Conservation (phyloP, 768 basidiomycete species). For the Rhizopogon rudus region DNA sequence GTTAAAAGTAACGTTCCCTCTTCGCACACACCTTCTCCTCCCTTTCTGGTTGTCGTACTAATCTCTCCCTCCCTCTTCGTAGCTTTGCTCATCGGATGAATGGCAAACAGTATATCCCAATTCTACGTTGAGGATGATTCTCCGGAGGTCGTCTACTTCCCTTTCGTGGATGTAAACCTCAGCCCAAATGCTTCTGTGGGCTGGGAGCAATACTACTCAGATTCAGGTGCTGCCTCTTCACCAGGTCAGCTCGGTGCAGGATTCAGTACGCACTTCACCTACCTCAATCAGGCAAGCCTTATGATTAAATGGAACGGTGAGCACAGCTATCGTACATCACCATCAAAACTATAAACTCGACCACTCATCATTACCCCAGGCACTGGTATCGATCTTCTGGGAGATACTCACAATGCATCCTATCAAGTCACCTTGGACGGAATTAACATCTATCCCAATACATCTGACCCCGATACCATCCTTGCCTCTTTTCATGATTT, state of each 20-base stretch:
- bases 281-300: slow-evolving; percentile 50
- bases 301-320: slow-evolving; percentile 59
- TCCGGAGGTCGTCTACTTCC: slow-evolving; percentile 55
- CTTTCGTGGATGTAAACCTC: slow-evolving; percentile 52
- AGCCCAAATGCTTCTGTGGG: slow-evolving; percentile 46
- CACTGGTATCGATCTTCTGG: slow-evolving; percentile 57
- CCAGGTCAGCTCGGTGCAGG: slow-evolving; percentile 48
- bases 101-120: slow-evolving; percentile 22
- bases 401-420: slow-evolving; percentile 39
- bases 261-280: slow-evolving; percentile 59
- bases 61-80: slow-evolving; percentile 26
- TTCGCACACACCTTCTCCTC: slow-evolving; percentile 2
- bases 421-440: slow-evolving; percentile 56
- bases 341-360: neutral
- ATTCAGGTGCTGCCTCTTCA: slow-evolving; percentile 40
- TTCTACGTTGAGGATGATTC: slow-evolving; percentile 64
- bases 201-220: slow-evolving; percentile 63
- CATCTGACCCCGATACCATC: slow-evolving; percentile 26
- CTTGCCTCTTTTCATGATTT: slow-evolving; percentile 49
- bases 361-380: slow-evolving; percentile 33
- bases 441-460: slow-evolving; percentile 16
- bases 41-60: neutral
- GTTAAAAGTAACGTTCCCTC: slow-evolving; percentile 2
- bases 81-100: slow-evolving; percentile 25
- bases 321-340: slow-evolving; percentile 14